phyloP scores from a whole-genome alignment of 768 basidiomycete species.

The Boletus rubroflammeus region DNA sequence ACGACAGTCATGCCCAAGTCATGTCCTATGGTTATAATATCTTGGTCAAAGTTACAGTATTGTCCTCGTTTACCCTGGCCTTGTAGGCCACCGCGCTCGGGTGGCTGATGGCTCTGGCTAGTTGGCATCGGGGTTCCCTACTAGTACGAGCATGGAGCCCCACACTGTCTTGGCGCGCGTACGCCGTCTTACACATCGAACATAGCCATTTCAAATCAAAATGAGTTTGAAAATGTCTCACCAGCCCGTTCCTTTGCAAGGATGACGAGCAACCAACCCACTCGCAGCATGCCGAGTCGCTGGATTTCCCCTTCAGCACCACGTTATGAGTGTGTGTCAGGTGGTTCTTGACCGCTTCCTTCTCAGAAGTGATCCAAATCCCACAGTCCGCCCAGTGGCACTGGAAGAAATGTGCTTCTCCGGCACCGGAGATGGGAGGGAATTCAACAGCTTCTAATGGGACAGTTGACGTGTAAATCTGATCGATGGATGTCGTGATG shows the following conservation, averaged over 20 bases:
- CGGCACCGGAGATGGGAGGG: background rate
- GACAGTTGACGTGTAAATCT: background rate
- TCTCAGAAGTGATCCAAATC: conserved; percentile 18
- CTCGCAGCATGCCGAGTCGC: background rate
- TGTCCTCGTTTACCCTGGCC: background rate
- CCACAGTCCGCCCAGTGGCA: conserved; percentile 18
- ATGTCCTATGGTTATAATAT: conserved; percentile 2
- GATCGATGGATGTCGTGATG: background rate
- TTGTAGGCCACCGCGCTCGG: conserved; percentile 17
- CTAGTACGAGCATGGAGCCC: conserved; percentile 1
- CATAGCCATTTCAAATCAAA: conserved; percentile 17
- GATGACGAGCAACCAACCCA: conserved; percentile 14
- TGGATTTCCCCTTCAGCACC: background rate
- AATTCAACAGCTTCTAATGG: conserved; percentile 6
- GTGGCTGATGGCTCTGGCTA: conserved; percentile 2
- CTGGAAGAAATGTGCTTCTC: conserved; percentile 10
- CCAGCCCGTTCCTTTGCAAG: conserved; percentile 4
- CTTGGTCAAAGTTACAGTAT: conserved; percentile 20
- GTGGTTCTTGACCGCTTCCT: conserved; percentile 13
- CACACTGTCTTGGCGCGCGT: conserved; percentile 19
- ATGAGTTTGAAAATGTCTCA: conserved; percentile 18
- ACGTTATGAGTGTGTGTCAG: conserved; percentile 10
- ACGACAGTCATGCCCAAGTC: background rate
- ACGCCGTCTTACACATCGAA: conserved; percentile 11
- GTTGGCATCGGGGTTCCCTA: background rate